phyloP scores from a whole-genome alignment of 129 eudicot species.

The Centrapalus pauciflorus region DNA sequence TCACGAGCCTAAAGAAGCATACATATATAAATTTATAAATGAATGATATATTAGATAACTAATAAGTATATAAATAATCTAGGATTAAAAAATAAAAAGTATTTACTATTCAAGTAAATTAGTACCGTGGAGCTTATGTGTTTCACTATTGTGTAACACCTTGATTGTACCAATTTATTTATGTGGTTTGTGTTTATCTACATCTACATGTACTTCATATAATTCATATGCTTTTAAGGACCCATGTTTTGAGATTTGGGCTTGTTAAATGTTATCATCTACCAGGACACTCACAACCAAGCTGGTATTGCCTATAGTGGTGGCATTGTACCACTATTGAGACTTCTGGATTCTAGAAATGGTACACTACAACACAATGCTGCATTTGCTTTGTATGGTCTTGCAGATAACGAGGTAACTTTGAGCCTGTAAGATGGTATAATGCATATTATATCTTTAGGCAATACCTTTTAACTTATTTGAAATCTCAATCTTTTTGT shows the following conservation, averaged over 20 bases:
- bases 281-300: conserved; percentile 91
- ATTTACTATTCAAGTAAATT: no score
- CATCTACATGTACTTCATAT: neutral
- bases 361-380: conserved; percentile 94
- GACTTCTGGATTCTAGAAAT: conserved; percentile 82
- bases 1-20: no score
- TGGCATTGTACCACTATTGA: conserved; percentile 67
- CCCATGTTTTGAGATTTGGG: neutral
- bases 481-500: conserved; percentile 8
- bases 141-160: neutral
- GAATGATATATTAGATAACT: no score
- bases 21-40: no score
- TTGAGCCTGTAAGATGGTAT: neutral
- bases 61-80: neutral
- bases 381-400: conserved; percentile 96
- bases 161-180: no score
- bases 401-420: conserved; percentile 90
- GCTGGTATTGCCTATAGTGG: conserved; percentile 94
- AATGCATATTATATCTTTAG: neutral
- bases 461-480: conserved; percentile 6
- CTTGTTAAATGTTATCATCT: conserved; percentile 14
- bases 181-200: no score
- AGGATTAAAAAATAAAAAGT: no score
- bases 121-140: neutral
- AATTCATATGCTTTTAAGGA: neutral